Evolutionary conservation across 1,284 basidiomycete species (phyloP).

Genomic region (Moniliophthora roreri): DNA sequence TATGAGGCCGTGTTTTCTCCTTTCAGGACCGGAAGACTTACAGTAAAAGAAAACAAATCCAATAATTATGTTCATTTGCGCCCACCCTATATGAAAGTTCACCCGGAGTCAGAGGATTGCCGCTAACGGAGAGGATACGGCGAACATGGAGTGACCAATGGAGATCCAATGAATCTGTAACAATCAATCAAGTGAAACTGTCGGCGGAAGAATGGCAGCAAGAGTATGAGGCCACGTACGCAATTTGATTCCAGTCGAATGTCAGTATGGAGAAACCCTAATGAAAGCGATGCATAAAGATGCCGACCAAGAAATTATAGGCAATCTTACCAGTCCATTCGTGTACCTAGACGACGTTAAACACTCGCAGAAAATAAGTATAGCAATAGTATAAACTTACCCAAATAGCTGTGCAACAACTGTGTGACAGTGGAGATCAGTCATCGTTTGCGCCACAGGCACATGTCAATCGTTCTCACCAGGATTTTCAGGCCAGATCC

Average conservation of each 20-base stretch:
- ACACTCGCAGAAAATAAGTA: background rate
- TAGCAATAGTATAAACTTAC: conserved; percentile 58
- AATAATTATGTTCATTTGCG: conserved; percentile 72
- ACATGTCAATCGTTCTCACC: conserved; percentile 23
- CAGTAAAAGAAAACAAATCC: conserved; percentile 78
- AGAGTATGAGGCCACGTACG: conserved; percentile 34
- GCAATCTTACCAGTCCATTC: conserved; percentile 51
- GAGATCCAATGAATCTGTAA: conserved; percentile 46
- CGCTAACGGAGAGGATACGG: background rate
- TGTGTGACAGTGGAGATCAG: conserved; percentile 14
- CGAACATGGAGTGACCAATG: conserved; percentile 52
- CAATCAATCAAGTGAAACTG: conserved; percentile 5
- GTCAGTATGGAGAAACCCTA: conserved; percentile 43
- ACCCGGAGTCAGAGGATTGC: background rate
- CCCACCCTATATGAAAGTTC: conserved; percentile 50
- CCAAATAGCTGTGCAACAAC: conserved; percentile 43
- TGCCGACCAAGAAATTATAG: background rate
- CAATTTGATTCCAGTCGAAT: conserved; percentile 58
- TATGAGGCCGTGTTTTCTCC: background rate
- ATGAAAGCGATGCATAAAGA: background rate
- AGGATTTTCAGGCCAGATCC: conserved; percentile 40
- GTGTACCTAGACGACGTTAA: conserved; percentile 23
- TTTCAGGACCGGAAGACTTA: conserved; percentile 20
- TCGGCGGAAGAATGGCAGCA: background rate
- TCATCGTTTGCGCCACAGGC: background rate